These are phyloP conservation scores for Chlorella sp. DNA, from an alignment of 139 green algal genomes.

Conservation along the genomic window DNA sequence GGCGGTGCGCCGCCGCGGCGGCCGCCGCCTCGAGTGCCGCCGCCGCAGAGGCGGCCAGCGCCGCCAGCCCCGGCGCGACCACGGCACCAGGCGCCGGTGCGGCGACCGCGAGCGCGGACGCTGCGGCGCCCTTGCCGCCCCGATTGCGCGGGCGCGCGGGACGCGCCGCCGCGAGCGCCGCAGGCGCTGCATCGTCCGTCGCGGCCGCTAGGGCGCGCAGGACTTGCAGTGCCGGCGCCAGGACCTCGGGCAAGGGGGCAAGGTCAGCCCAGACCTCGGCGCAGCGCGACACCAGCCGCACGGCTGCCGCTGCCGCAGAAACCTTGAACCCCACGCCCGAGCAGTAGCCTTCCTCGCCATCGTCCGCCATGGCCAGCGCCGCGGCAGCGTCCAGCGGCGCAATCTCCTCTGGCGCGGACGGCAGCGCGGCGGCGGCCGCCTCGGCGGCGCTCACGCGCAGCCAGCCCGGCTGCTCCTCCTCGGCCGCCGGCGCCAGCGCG, in stretches of 20 bases:
- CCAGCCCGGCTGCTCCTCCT: conserved; percentile 13
- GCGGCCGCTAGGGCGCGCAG: conserved; percentile 24
- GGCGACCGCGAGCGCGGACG: too few species aligned
- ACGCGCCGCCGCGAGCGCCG: too few species aligned
- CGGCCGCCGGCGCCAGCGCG: background rate
- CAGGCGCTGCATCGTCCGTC: too few species aligned
- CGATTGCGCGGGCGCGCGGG: too few species aligned
- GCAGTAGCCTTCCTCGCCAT: conserved; percentile 6
- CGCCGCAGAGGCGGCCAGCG: conserved; percentile 35
- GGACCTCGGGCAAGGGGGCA: conserved; percentile 55
- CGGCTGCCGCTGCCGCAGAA: conserved; percentile 34
- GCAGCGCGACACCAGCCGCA: conserved; percentile 41
- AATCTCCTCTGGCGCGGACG: conserved; percentile 7
- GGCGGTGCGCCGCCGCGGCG: conserved; percentile 17
- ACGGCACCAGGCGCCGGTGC: background rate
- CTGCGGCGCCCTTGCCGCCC: too few species aligned
- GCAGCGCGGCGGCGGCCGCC: background rate
- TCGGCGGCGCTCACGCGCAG: background rate
- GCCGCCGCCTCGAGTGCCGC: conserved; percentile 14
- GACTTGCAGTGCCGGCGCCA: conserved; percentile 33
- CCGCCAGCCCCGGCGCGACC: conserved; percentile 27
- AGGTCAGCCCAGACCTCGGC: conserved; percentile 31
- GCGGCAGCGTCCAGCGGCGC: conserved; percentile 13
- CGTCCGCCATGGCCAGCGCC: background rate
- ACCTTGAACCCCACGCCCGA: conserved; percentile 28